Evolutionary conservation across 2,329 filamentous ascomycete genomes (phyloP), one percentile per base, ranked within the genome.

Genomic region (Graphiopsis chlorocephala): DNA sequence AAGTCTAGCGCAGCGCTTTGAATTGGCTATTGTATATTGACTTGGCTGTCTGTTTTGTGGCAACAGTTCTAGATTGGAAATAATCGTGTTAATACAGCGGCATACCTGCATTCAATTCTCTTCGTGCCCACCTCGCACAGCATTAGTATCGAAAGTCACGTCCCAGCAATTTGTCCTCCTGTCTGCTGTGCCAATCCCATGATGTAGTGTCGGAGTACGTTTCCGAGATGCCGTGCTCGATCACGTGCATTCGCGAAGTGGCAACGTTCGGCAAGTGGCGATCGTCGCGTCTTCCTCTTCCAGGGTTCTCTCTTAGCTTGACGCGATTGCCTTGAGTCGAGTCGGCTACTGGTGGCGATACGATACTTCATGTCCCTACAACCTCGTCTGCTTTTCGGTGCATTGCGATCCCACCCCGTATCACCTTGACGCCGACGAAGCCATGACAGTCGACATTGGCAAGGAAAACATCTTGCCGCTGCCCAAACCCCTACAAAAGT

Each of bases 401-500:
- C 35, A 45, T 45, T 45, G 35, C 55, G 33, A 58, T 45, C 35
- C 6, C 31, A 17, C 23, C 6, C 20, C 33, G 15, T 45, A 38
- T 58, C 23, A 23, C 55, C 31, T 45, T 15, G 53, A 25, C 29
- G 20, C 17, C 29, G 20, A 35, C 35, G 35, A 38, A 62, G 55
- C 28, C 48, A 74, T 73, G 72, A 71, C 71, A 11, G 70, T 73
- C 65, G 69, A 66, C 45, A 65, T 69, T 25, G 71, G 78, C 66
- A 78, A 78, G 65, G 77, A 79, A 69, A 79, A 79, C 55, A 69
- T 76, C 60, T 74, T 77, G 29, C 78, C 79, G 1, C 38, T 68
- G 11, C 53, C 77, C 10, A 45, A 45, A 4, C 2, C n/a, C 23
- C 38, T 45, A n/a, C 38, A 45, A 20, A 42, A 42, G 35, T 52